Evolutionary conservation across 2,329 filamentous ascomycete genomes (phyloP), one percentile per base, ranked within the genome.

Genomic region (Sphaerostilbella broomeana): DNA sequence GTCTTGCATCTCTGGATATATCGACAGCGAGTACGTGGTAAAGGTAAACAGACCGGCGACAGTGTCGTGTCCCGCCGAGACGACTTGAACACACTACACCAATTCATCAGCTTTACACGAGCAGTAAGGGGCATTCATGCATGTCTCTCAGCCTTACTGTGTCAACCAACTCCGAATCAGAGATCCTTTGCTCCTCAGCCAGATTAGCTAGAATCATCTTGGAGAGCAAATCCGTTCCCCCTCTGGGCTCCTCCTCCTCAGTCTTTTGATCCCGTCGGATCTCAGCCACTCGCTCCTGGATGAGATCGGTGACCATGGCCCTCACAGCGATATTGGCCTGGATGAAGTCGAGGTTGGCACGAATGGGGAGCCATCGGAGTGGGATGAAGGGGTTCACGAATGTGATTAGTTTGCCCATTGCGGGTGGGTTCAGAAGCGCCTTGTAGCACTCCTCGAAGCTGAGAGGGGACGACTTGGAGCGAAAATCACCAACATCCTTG

Each of bases 41-140:
- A 65, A 68, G 6, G 61, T 60, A 3, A 69, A 55, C 11, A 60
- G 61, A 1, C 64, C 67, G 6, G 65, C 63, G 1, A 66, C 67
- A 4, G 65, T 69, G 21, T 68, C 65, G 47, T 68, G 64, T 4
- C 65, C 63, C 15, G 60, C 63, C 15, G 34, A 42, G 29, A 42
- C 22, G 10, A 21, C 18, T 38, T 42, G 40, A 7, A 38, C 15
- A 13, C 37, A 20, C 34, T 42, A 17, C 2, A 27, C n/a, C 5
- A 13, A 10, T 15, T 10, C 12, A 20, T 21, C n/a, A 33, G 17
- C 12, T 11, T 21, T 20, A 12, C 5, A 19, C 12, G 13, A 18
- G 15, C 7, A 8, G 4, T 13, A 6, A 10, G 22, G 22, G 9
- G 13, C 8, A 25, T 21, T 19, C 12, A n/a, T 21, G 10, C 30